Conservation (phyloP, 352 stramenopile species). For the Pythium myriotylum region DNA sequence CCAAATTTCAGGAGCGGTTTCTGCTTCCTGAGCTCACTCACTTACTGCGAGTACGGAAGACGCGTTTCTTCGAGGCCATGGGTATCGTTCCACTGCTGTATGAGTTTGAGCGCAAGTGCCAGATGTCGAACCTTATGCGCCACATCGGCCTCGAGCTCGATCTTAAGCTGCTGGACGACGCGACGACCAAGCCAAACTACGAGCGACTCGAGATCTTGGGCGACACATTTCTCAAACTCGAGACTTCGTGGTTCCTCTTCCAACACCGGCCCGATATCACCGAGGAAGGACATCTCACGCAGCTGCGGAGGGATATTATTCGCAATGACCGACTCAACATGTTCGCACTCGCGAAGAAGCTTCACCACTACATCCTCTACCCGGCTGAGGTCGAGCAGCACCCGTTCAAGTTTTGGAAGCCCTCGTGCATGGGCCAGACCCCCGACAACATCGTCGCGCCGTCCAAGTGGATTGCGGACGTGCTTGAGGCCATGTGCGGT, state of each 20-base stretch:
- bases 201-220: conserved; percentile 83
- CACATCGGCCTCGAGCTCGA: conserved; percentile 78
- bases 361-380: conserved; percentile 85
- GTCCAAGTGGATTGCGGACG: conserved; percentile 86
- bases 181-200: conserved; percentile 85
- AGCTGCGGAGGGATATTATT: conserved; percentile 84
- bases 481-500: conserved; percentile 81
- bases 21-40: conserved; percentile 75
- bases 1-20: conserved; percentile 79
- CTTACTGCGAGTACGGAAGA: conserved; percentile 63
- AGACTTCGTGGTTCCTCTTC: conserved; percentile 87
- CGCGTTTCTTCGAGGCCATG: conserved; percentile 79
- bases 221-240: conserved; percentile 85
- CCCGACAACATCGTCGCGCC: conserved; percentile 71
- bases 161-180: conserved; percentile 71
- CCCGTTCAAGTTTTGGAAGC: conserved; percentile 85
- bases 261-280: conserved; percentile 68
- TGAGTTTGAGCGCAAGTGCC: conserved; percentile 88
- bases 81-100: conserved; percentile 83
- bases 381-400: conserved; percentile 80
- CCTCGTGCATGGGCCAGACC: conserved; percentile 85
- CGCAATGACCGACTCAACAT: conserved; percentile 82
- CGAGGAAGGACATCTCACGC: conserved; percentile 73
- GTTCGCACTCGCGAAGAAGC: conserved; percentile 53
- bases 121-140: conserved; percentile 86